Conservation (phyloP, 1,284 basidiomycete genomes). For the Malassezia sympodialis region DNA sequence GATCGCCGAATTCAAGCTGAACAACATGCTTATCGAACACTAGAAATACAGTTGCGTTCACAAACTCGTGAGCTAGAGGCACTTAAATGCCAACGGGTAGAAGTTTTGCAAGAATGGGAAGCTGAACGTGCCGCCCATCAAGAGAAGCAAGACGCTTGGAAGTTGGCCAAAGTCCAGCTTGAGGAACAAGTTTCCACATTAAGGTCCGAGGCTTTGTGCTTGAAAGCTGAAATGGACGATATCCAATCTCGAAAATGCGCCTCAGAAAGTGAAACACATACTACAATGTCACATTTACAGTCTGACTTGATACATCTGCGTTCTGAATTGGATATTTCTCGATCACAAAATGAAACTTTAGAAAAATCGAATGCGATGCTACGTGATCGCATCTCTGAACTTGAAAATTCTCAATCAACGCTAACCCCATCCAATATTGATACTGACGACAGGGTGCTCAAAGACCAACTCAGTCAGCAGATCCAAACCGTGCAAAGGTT, state of each 20-base stretch:
- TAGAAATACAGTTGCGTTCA: constrained; percentile 28
- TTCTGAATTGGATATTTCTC: constrained; percentile 15
- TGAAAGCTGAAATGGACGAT: constrained; percentile 18
- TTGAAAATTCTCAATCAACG: constrained; percentile 20
- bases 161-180: constrained; percentile 8
- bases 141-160: constrained; percentile 23
- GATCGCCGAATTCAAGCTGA: constrained; percentile 31
- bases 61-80: constrained; percentile 35
- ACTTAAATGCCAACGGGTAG: constrained; percentile 33
- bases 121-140: constrained; percentile 21
- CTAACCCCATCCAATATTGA: constrained; percentile 8
- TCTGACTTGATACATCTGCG: constrained; percentile 16
- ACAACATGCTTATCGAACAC: constrained; percentile 26
- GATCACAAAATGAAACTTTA: constrained; percentile 10
- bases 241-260: constrained; percentile 4
- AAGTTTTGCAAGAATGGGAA: constrained; percentile 38
- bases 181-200: constrained; percentile 25
- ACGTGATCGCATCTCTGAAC: constrained; percentile 14
- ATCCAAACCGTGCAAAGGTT: constrained; percentile 20
- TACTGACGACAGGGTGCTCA: constrained; percentile 16
- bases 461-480: constrained; percentile 20
- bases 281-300: constrained; percentile 16
- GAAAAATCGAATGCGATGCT: neutral
- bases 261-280: constrained; percentile 8
- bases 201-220: constrained; percentile 20